A percentile compares a stretch with the other conserved stretches of the same genome.
Conservation (phyloP, 2,329 filamentous ascomycete genomes). For the Aspergillus sp. region DNA sequence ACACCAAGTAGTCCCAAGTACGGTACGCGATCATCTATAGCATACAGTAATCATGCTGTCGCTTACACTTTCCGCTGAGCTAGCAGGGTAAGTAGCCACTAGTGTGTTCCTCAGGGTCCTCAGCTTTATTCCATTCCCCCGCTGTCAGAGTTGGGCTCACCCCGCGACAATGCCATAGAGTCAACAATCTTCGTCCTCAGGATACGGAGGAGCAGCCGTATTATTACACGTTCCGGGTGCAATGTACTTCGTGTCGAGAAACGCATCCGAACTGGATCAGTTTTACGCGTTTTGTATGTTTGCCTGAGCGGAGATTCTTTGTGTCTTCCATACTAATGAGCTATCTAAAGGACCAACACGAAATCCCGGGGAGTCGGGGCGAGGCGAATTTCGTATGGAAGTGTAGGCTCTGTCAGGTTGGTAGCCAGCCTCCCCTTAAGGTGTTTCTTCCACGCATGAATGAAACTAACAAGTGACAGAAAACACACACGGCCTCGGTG, state of each 20-base stretch:
- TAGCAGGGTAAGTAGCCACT: neutral
- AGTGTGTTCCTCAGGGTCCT: neutral
- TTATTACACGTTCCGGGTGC: slow-evolving; percentile 95
- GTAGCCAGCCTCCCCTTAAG: slow-evolving; percentile 10
- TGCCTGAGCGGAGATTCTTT: no score
- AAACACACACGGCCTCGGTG: slow-evolving; percentile 64
- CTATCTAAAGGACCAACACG: slow-evolving; percentile 61
- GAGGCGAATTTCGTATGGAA: slow-evolving; percentile 99
- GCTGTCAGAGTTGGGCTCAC: neutral
- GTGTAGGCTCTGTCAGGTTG: slow-evolving; percentile 94
- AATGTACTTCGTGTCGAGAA: slow-evolving; percentile 96
- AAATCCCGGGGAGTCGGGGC: slow-evolving; percentile 84
- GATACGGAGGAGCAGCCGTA: slow-evolving; percentile 78
- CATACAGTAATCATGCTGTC: neutral
- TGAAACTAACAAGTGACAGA: slow-evolving; percentile 14
- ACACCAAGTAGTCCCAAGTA: no score
- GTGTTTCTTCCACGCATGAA: neutral
- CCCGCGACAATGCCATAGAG: slow-evolving; percentile 45
- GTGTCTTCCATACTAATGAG: neutral
- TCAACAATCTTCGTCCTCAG: slow-evolving; percentile 78
- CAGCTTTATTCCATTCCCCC: neutral
- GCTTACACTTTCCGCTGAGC: neutral
- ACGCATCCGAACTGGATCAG: slow-evolving; percentile 77
- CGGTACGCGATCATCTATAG: no score
- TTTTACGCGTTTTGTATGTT: slow-evolving; percentile 76